Base-by-base conservation (phyloP, 2,329 filamentous ascomycete species). In the Tolypocladium endophyticum region DNA sequence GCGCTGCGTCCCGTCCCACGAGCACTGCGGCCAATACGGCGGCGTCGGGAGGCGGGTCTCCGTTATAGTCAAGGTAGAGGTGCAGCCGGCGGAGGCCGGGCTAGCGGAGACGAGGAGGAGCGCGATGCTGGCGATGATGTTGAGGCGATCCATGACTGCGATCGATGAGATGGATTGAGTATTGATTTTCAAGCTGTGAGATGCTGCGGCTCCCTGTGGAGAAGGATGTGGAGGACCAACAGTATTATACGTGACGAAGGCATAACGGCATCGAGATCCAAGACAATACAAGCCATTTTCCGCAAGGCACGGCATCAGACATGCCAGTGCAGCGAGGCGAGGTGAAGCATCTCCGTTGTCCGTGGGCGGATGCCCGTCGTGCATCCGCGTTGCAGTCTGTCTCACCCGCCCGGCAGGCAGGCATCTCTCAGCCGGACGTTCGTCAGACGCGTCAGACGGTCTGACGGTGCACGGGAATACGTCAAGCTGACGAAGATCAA, bases 21-120 rank as follows among this genome's bases (percentile, higher is more conserved):
- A 58, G 59, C 67, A 69, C 57, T 64, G 61, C 11, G 61, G 61
- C 70, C 68, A 71, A 61, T 62, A 65, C 39, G 71, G 76, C 23
- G 63, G 70, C 36, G 65, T 71, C 33, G 61, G 61, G 45, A 62
- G 61, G 41, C 58, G 63, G 30, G 58, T 68, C 59, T 59, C 63
- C 50, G 65, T 69, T 9, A 66, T 55, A 25, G 66, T 70, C 16
- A 66, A 67, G 18, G 69, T 71, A 47, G 60, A 59, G 8, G 64
- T 67, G 62, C 66, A 68, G 55, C 47, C 60, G 14, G n/a, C 66
- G 76, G 39, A 39, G 35, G 45, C 47, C 12, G 57, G 18, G 5
- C 4, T 23, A 30, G 50, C 28, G 8, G 30, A 14, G 9, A 35
- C 0, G 50, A 35, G 30, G 18, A 53, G 2, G 20, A 35, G 18